Conservation (phyloP, 345 rosid genomes). For the Linum tenue region DNA sequence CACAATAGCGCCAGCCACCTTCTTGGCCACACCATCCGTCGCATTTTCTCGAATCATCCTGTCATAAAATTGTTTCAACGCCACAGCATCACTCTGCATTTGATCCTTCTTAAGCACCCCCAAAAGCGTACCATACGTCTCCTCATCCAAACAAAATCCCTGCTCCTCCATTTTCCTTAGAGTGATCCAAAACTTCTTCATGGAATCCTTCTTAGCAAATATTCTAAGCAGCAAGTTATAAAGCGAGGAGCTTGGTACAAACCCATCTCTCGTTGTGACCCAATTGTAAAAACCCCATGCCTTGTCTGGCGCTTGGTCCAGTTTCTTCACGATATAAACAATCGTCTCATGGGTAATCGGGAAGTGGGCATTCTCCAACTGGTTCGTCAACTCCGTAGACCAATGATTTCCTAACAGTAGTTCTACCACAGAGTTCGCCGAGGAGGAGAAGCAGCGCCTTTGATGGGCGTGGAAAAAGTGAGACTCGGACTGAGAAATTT, state of each 20-base stretch:
- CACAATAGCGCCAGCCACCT: conserved; percentile 31
- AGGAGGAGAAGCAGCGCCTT: conserved; percentile 28
- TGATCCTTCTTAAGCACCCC: conserved; percentile 37
- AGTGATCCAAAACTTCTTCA: conserved; percentile 58
- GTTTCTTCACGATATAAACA: conserved; percentile 52
- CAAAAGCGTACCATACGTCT: conserved; percentile 41
- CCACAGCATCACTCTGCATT: conserved; percentile 40
- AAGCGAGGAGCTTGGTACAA: conserved; percentile 51
- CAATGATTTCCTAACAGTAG: conserved; percentile 36
- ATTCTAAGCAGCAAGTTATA: conserved; percentile 61
- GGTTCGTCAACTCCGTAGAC: conserved; percentile 42
- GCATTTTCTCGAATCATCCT: conserved; percentile 64
- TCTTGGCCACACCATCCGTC: conserved; percentile 29
- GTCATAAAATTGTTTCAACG: conserved; percentile 53
- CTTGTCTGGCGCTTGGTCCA: conserved; percentile 44
- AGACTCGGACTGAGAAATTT: neutral
- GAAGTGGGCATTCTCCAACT: conserved; percentile 25
- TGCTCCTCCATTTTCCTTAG: conserved; percentile 55
- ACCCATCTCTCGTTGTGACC: conserved; percentile 45
- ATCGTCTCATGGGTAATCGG: conserved; percentile 48
- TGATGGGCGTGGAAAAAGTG: conserved; percentile 18
- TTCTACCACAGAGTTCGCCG: conserved; percentile 37
- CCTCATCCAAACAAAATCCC: conserved; percentile 62
- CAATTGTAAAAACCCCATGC: conserved; percentile 58
- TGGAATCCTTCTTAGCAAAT: conserved; percentile 33